These are phyloP conservation scores for Ascochyta lentis DNA, from an alignment of 2,329 filamentous ascomycete species.

Conservation along the genomic window DNA sequence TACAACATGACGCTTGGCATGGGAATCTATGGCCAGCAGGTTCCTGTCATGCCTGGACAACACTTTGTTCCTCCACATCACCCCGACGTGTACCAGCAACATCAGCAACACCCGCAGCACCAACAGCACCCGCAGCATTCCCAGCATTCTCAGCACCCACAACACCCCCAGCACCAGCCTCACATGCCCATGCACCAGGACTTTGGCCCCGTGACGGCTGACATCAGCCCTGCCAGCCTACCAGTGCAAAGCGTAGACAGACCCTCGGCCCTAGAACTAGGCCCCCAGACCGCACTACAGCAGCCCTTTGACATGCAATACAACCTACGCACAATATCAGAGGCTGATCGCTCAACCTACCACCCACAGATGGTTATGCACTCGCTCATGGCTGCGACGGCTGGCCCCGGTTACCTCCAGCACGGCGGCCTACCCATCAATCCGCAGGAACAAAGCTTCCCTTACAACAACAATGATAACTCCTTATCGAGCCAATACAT, in stretches of 20 bases:
- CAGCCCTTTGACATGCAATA: constrained; percentile 46
- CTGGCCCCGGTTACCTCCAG: constrained; percentile 44
- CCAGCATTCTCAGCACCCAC: constrained; percentile 1
- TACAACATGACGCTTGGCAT: constrained; percentile 46
- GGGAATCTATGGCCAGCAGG: constrained; percentile 24
- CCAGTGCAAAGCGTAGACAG: constrained; percentile 42
- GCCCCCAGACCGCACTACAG: constrained; percentile 40
- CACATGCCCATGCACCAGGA: constrained; percentile 40
- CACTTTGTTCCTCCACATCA: constrained; percentile 18
- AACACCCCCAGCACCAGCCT: constrained; percentile 29
- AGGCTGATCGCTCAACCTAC: constrained; percentile 38
- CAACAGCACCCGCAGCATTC: constrained; percentile 7
- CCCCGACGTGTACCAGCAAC: constrained; percentile 17
- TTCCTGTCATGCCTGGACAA: constrained; percentile 32
- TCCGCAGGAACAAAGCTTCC: constrained; percentile 24
- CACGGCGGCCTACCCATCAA: constrained; percentile 32
- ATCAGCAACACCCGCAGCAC: constrained; percentile 4
- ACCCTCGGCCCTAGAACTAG: constrained; percentile 41
- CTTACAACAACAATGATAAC: constrained; percentile 37
- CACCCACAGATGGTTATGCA: constrained; percentile 46
- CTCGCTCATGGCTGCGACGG: constrained; percentile 46
- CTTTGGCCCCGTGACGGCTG: constrained; percentile 37
- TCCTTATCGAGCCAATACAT: constrained; percentile 30
- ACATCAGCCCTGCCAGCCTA: constrained; percentile 46
- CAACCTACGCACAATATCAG: constrained; percentile 43